These are phyloP conservation scores for Phylloporus arenicola DNA, from an alignment of 768 basidiomycete species.

Conservation along the genomic window DNA sequence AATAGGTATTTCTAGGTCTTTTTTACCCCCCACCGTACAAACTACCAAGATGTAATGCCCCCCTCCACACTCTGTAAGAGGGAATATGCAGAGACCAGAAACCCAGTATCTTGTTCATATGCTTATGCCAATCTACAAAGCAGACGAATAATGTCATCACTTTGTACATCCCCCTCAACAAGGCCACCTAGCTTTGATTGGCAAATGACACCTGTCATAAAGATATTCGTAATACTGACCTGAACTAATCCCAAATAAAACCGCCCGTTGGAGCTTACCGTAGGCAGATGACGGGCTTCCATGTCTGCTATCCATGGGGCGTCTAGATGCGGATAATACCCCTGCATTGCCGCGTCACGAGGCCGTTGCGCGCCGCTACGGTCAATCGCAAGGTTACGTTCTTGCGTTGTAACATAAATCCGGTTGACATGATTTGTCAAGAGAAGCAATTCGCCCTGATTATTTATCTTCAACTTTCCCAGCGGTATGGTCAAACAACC, in stretches of 20 bases:
- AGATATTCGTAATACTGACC: background rate
- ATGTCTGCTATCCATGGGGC: constrained; percentile 4
- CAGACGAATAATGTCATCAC: background rate
- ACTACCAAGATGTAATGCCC: constrained; percentile 13
- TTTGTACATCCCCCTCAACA: background rate
- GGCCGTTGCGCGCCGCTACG: background rate
- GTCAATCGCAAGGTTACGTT: constrained; percentile 2
- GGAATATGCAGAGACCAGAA: constrained; percentile 5
- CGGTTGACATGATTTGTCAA: background rate
- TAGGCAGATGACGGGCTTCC: background rate
- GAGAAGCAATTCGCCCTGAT: background rate
- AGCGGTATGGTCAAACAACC: background rate
- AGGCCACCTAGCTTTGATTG: background rate
- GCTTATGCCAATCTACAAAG: background rate
- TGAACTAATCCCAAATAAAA: background rate
- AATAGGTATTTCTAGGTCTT: constrained; percentile 1
- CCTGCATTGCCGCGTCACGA: background rate
- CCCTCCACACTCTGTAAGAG: background rate
- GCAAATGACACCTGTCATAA: background rate
- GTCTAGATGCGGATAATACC: constrained; percentile 7
- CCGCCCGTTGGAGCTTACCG: background rate
- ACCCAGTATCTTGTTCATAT: constrained; percentile 4
- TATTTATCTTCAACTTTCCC: background rate
- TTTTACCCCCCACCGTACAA: constrained; percentile 7
- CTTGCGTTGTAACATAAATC: background rate